Base-by-base conservation (phyloP, 192 early-diverging fungal genomes). In the Diversispora eburnea region DNA sequence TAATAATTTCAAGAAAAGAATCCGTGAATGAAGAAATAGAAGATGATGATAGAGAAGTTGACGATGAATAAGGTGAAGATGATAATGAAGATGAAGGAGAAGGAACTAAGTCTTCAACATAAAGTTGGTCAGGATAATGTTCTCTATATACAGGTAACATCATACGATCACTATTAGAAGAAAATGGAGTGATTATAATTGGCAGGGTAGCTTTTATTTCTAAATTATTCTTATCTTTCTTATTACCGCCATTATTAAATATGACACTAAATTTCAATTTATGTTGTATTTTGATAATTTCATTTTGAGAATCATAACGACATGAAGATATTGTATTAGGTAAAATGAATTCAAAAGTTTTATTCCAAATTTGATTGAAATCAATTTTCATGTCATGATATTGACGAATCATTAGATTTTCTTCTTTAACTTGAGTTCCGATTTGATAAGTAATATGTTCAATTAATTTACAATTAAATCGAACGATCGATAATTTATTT, bases 391-490 rank as follows among this genome's bases (percentile, higher is more conserved):
- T 25, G 20, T 54, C 73, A 43, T 19, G 25, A 52, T 42, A 41
- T 58, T 52, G 15, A 10, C 13, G 72, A 3, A 81, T 22, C 54
- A n/a, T n/a, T n/a, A n/a, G 66, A 6, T 58, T 17, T 13, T 75
- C 55, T 2, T 57, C 64, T 33, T 70, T 77, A 10, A 43, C 4
- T 2, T 76, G 52, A 3, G 68, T 63, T 19, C 74, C 80, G 0
- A 49, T 54, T 1, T 74, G 73, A 64, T 81, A 85, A 7, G 85
- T 78, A 25, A 79, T 67, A 52, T 85, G 87, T 76, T 90, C 88
- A 33, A 85, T 87, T 60, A 90, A 75, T 8, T 79, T 64, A 54
- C 81, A 82, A n/a, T 79, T 77, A 5, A 85, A 75, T 3, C 81
- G 59, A 19, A 81, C 66, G 3, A 87, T 75, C 51, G 65, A 76